Evolutionary conservation across 441 rosid species (phyloP).

Genomic region (Viola pubescens): DNA sequence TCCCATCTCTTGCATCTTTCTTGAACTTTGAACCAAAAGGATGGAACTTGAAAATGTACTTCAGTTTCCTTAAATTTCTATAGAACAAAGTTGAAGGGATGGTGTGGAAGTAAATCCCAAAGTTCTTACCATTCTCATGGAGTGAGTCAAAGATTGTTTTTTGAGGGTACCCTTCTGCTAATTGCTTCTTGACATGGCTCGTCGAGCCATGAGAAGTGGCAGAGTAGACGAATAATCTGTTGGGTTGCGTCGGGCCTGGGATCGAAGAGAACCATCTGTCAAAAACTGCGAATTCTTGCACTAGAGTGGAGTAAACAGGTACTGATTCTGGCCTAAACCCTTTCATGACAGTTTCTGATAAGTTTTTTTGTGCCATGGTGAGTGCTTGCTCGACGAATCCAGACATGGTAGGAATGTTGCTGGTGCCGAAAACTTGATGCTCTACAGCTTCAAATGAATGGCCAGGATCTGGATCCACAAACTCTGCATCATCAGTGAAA

Average conservation of each 20-base stretch:
- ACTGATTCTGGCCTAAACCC: constrained; percentile 72
- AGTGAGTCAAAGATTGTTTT: constrained; percentile 84
- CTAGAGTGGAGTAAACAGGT: constrained; percentile 57
- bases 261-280: constrained; percentile 94
- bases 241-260: constrained; percentile 96
- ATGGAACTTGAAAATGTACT: constrained; percentile 61
- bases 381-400: constrained; percentile 90
- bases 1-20: constrained; percentile 69
- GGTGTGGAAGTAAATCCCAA: constrained; percentile 74
- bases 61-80: constrained; percentile 71
- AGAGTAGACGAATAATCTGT: constrained; percentile 78
- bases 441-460: constrained; percentile 83
- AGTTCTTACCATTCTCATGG: constrained; percentile 50
- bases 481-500: constrained; percentile 76
- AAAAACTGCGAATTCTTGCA: constrained; percentile 71
- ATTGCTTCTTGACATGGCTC: constrained; percentile 69
- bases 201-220: constrained; percentile 96
- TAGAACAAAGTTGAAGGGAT: constrained; percentile 81
- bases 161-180: constrained; percentile 81
- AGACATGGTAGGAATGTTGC: constrained; percentile 63
- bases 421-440: constrained; percentile 72
- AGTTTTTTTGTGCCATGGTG: constrained; percentile 48
- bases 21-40: constrained; percentile 55
- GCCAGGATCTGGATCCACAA: constrained; percentile 97
- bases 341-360: constrained; percentile 78